Evolutionary conservation across 768 basidiomycete genomes (phyloP), one percentile per base, ranked within the genome.

Genomic region (Phaffia australis): DNA sequence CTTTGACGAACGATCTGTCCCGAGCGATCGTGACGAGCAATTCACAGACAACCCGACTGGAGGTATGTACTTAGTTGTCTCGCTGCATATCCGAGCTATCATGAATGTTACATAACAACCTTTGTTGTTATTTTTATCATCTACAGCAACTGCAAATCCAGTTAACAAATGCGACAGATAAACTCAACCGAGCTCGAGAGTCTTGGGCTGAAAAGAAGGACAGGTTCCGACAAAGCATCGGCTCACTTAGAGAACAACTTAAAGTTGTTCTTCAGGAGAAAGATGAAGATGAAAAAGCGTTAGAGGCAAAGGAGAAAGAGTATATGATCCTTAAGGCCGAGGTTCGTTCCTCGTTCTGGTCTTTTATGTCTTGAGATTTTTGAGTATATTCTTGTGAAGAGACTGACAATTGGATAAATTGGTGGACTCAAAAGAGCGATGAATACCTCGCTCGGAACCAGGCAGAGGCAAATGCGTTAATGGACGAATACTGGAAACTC

Each of bases 401-500:
- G 32, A 42, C n/a, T 29, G 19, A 15, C 47, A 19, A 18, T 47
- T n/a, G 11, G n/a, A 7, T 8, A 6, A 35, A 11, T 23, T 18
- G 16, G 16, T n/a, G 35, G 23, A 23, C 6, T 15, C 14, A 2
- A 3, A 66, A 90, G 88, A 89, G 87, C 81, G 78, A 82, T 1
- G 86, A 88, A 56, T 87, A 88, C 71, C 77, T 89, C 63, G 84
- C 82, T 73, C 79, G 79, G 66, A 88, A 84, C 71, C 88, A 92
- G 75, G 77, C 76, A 8, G 89, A 92, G 73, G 78, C 93, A n/a
- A 85, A 85, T 70, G 85, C 87, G 65, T 79, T 95, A 23, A 79
- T 95, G 50, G 78, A 82, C 11, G 89, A 90, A 74, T 92, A 94
- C 75, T 89, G 86, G 85, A 84, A 81, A 64, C 78, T 90, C 61